A percentile compares a stretch with the other conserved stretches of the same genome.
These are phyloP conservation scores for Pseudogymnoascus sp. DNA, from an alignment of 2,329 filamentous ascomycete genomes.

Conservation along the genomic window DNA sequence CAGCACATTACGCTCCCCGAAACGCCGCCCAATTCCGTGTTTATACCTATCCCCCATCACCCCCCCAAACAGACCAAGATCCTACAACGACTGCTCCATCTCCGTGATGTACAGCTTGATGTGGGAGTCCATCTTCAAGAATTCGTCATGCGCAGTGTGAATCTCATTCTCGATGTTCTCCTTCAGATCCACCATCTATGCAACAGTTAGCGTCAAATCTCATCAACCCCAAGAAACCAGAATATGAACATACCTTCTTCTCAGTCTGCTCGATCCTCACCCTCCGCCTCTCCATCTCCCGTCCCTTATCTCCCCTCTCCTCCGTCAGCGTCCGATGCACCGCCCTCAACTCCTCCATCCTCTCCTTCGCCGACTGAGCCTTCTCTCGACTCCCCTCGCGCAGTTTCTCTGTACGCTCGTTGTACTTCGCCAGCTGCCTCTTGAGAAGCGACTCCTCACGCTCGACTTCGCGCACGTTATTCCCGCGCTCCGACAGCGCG, in stretches of 20 bases:
- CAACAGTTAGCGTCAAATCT: slow-evolving; percentile 24
- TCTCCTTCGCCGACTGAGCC: slow-evolving; percentile 70
- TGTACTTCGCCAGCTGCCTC: slow-evolving; percentile 77
- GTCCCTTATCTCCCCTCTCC: slow-evolving; percentile 77
- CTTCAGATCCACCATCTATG: slow-evolving; percentile 90
- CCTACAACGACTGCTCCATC: slow-evolving; percentile 79
- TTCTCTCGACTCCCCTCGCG: slow-evolving; percentile 74
- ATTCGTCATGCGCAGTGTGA: slow-evolving; percentile 83
- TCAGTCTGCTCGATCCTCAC: slow-evolving; percentile 97
- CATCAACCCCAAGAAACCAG: neutral
- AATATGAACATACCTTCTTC: slow-evolving; percentile 68
- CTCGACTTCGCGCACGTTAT: slow-evolving; percentile 87
- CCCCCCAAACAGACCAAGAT: neutral
- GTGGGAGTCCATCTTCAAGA: slow-evolving; percentile 94
- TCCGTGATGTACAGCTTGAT: slow-evolving; percentile 97
- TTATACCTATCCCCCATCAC: neutral
- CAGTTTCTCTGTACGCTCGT: slow-evolving; percentile 77
- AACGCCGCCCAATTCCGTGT: neutral
- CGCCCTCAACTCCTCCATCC: slow-evolving; percentile 81
- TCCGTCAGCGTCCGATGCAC: slow-evolving; percentile 75
- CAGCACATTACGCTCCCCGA: neutral
- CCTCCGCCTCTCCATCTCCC: slow-evolving; percentile 83
- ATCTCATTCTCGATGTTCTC: slow-evolving; percentile 96
- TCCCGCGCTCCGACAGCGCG: slow-evolving; percentile 76
- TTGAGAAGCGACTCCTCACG: slow-evolving; percentile 76